A percentile compares a stretch with the other conserved stretches of the same genome.
phyloP scores from a whole-genome alignment of 2,329 filamentous ascomycete species.

The Trichoderma oligosporum region DNA sequence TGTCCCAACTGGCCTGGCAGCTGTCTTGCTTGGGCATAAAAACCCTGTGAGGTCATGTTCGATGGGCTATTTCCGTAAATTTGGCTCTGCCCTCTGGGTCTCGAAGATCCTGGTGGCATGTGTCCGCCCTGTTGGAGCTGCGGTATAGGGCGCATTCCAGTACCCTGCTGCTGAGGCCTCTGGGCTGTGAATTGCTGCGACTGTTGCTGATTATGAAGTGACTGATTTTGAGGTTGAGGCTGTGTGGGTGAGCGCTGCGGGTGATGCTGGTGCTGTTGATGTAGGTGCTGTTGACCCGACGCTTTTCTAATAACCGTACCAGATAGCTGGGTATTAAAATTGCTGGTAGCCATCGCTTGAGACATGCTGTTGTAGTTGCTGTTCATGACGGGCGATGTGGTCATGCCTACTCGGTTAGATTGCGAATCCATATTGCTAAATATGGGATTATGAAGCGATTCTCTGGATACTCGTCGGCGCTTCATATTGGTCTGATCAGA shows the following conservation, averaged over 20 bases:
- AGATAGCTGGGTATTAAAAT: slow-evolving; percentile 22
- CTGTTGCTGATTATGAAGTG: slow-evolving; percentile 11
- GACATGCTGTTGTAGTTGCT: slow-evolving; percentile 16
- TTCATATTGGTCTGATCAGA: slow-evolving; percentile 23
- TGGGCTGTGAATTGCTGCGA: slow-evolving; percentile 11
- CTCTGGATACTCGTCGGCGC: slow-evolving; percentile 29
- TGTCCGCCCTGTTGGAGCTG: slow-evolving; percentile 23
- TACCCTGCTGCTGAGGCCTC: slow-evolving; percentile 3
- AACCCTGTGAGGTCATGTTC: slow-evolving; percentile 14
- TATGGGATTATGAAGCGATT: slow-evolving; percentile 19
- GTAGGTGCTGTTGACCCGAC: slow-evolving; percentile 15
- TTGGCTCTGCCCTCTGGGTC: slow-evolving; percentile 17
- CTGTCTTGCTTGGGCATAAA: slow-evolving; percentile 23
- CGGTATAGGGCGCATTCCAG: slow-evolving; percentile 4
- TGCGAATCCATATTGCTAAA: slow-evolving; percentile 18
- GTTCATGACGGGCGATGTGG: slow-evolving; percentile 20
- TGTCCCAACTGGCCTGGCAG: slow-evolving; percentile 22
- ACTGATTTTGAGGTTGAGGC: background rate
- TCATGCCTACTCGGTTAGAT: slow-evolving; percentile 10
- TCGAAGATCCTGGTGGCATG: slow-evolving; percentile 2
- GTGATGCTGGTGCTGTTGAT: slow-evolving; percentile 17
- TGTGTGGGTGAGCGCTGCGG: slow-evolving; percentile 11
- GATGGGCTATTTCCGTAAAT: slow-evolving; percentile 12
- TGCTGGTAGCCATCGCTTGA: slow-evolving; percentile 21
- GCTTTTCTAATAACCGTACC: slow-evolving; percentile 10